phyloP scores from a whole-genome alignment of 306 rosid genomes.

The Ceratonia siliqua region DNA sequence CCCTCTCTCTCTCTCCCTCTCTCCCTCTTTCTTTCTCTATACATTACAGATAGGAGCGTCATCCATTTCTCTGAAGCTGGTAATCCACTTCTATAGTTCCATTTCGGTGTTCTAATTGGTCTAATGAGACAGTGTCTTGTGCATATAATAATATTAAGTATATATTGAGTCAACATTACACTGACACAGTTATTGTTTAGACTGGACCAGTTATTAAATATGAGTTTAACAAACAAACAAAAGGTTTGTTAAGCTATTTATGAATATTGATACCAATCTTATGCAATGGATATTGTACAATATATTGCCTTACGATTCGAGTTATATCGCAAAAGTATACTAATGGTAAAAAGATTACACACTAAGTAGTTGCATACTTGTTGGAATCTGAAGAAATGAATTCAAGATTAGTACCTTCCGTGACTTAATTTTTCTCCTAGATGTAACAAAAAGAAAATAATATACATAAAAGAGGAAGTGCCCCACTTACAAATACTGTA shows the following conservation, averaged over 20 bases:
- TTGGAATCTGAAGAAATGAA: background rate
- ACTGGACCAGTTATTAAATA: too few relatives aligned
- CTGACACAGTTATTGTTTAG: too few relatives aligned
- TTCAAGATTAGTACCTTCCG: background rate
- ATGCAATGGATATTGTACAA: background rate
- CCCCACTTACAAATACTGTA: slow-evolving; percentile 54
- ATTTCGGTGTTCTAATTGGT: too few relatives aligned
- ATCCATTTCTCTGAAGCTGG: background rate
- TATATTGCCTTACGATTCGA: background rate
- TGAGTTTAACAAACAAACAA: too few relatives aligned
- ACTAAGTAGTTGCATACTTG: background rate
- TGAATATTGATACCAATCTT: too few relatives aligned
- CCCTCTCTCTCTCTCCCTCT: background rate
- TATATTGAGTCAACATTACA: too few relatives aligned
- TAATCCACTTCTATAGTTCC: background rate
- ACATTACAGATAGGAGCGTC: slow-evolving; percentile 4
- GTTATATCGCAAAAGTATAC: background rate
- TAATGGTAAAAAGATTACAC: background rate
- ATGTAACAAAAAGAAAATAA: background rate
- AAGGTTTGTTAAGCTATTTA: too few relatives aligned
- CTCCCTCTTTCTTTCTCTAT: background rate
- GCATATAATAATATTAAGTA: too few relatives aligned
- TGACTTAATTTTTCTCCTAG: slow-evolving; percentile 2
- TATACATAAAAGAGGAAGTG: slow-evolving; percentile 57
- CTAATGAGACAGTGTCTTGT: too few relatives aligned